Base-by-base conservation (phyloP, 495 filamentous ascomycete genomes). In the Neurospora sp. region DNA sequence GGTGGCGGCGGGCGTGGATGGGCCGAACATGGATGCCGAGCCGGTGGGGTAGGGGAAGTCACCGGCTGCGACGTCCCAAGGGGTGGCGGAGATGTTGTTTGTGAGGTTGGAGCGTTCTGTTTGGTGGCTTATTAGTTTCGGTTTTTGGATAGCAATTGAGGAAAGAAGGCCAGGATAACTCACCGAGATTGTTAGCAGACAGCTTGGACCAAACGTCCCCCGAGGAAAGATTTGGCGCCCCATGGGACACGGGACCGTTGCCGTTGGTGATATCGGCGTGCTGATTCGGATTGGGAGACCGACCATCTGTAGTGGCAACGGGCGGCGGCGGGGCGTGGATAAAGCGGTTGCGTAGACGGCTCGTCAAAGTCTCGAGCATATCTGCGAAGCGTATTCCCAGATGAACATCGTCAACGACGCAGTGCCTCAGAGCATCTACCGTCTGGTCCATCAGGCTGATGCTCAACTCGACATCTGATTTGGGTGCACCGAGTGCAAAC, bases 381-480 rank as follows among this genome's bases (percentile, higher is more conserved):
- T 97, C 94, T n/a, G 95, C 93, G 75, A 98, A 97, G 14, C 93
- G 90, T 70, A 94, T 93, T 40, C 90, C 95, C n/a, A 99, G 86
- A 81, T 99, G 96, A 22, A 99, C 93, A 76, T 98, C 96, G 79
- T 99, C 96, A 7, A 98, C 95, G 1, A 96, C 93, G 70, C 90
- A 95, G 71, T 88, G 92, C 31, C 92, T 88, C 31, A 99, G 85
- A 27, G 93, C 94, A 74, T 91, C 85, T 1, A 96, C 90, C 0
- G 92, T 93, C 17, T 86, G 82, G 78, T 97, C 92, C 81, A 98
- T 90, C 9, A 98, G 86, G 9, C 86, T 86, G 41, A 98, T 89
- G 41, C 92, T 95, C 31, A 92, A 83, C 72, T 91, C 89, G 14
- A 97, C 93, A 74, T 98, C 95, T 72, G 91, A 90, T 82, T 96